phyloP scores from a whole-genome alignment of 2,329 filamentous ascomycete genomes.

The Aspergillus sp. region DNA sequence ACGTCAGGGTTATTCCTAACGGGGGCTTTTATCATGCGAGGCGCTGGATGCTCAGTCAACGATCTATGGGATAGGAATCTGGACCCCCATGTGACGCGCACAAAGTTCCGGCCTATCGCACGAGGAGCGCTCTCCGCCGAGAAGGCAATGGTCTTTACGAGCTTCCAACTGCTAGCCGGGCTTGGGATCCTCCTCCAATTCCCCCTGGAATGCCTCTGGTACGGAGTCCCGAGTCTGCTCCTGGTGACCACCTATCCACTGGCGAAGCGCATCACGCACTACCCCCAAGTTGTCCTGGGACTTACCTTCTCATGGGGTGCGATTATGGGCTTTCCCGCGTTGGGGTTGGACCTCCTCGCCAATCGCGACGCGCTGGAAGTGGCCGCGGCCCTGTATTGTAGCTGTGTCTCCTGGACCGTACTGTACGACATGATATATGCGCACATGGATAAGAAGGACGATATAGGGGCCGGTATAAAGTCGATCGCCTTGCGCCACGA shows the following conservation, averaged over 20 bases:
- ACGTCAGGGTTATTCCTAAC: constrained; percentile 33
- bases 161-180: constrained; percentile 33
- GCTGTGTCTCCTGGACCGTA: constrained; percentile 41
- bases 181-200: constrained; percentile 36
- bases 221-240: constrained; percentile 35
- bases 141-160: constrained; percentile 37
- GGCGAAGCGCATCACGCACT: constrained; percentile 45
- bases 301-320: constrained; percentile 44
- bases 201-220: constrained; percentile 33
- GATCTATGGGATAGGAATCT: constrained; percentile 47
- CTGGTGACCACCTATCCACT: constrained; percentile 42
- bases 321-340: constrained; percentile 39
- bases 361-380: constrained; percentile 28
- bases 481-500: constrained; percentile 43
- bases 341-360: constrained; percentile 37
- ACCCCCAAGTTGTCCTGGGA: constrained; percentile 44
- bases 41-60: constrained; percentile 47
- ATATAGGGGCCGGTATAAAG: constrained; percentile 41
- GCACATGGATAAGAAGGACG: constrained; percentile 44
- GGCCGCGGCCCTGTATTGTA: constrained; percentile 36
- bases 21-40: constrained; percentile 41
- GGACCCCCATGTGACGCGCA: constrained; percentile 44
- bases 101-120: constrained; percentile 43
- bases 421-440: constrained; percentile 45
- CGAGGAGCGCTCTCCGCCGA: constrained; percentile 40